Evolutionary conservation across 768 basidiomycete species (phyloP), one percentile per base, ranked within the genome.

Genomic region (Trametes sanguinea): DNA sequence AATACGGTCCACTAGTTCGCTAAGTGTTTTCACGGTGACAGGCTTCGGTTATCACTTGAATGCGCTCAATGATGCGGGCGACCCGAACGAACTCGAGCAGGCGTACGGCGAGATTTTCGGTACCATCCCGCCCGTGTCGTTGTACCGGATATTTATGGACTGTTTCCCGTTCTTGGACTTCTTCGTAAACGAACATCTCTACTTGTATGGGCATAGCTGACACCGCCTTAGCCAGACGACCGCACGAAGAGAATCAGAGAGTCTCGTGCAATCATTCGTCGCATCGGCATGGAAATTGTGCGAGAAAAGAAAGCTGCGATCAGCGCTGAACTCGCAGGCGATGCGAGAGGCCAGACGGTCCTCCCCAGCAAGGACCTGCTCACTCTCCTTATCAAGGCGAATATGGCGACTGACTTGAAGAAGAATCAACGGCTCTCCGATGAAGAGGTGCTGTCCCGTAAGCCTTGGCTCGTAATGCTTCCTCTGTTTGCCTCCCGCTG

Each of bases 311-410:
- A 75, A 64, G 71, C 70, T 3, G 71, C 68, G 6, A 71, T 78
- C 4, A 60, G 68, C 14, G n/a, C n/a, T 13, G 56, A 57, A 17
- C 30, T 6, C 22, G 35, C 35, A 7, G 35, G 35, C 35, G 50
- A 8, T 10, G 33, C 11, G 9, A 17, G 29, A 60, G 87, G 84
- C 63, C 68, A 76, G 74, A 72, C 76, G 57, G 65, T 70, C n/a
- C 52, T 76, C 9, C 66, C 62, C 1, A 76, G 76, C 22, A 78
- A 83, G 16, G 87, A 89, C 73, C 69, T 90, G 4, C 75, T 89
- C 2, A 84, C 83, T 0, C 68, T 88, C 33, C 74, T 90, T 2
- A 75, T 89, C 44, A 77, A 79, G 57, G 87, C 88, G 2, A 90
- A 89, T 67, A 81, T 86, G 74, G 80, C 83, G 0, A 81, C 79